Conservation (phyloP, 257 asterid species). For the Solanum gracilifrons region DNA sequence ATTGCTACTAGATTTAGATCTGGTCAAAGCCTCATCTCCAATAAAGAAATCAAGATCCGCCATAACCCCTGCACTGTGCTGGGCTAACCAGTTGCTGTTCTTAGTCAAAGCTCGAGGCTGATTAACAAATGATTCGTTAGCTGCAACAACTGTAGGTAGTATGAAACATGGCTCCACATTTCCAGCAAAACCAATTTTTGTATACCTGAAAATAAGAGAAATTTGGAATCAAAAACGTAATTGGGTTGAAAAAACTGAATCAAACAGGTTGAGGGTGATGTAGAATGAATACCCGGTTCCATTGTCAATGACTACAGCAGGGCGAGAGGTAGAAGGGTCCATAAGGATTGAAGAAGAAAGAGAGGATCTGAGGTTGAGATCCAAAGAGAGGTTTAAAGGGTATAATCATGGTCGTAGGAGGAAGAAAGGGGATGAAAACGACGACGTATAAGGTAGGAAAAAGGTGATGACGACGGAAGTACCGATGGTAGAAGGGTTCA, state of each 20-base stretch:
- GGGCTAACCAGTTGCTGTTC: conserved; percentile 69
- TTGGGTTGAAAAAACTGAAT: conserved; percentile 12
- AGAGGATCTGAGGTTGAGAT: conserved; percentile 33
- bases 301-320: conserved; percentile 89
- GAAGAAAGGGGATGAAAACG: background rate
- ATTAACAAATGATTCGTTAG: conserved; percentile 66
- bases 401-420: conserved; percentile 44
- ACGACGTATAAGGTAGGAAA: conserved; percentile 1
- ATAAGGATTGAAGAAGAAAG: conserved; percentile 17
- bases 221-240: background rate
- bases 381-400: conserved; percentile 32
- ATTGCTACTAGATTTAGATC: conserved; percentile 53
- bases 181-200: conserved; percentile 96
- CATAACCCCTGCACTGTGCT: conserved; percentile 92
- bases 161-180: conserved; percentile 89
- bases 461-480: background rate
- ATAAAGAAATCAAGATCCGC: conserved; percentile 90
- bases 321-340: conserved; percentile 80
- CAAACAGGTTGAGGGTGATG: conserved; percentile 12
- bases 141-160: conserved; percentile 76
- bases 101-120: conserved; percentile 57
- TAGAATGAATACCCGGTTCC: conserved; percentile 68
- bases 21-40: conserved; percentile 80
- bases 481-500: conserved; percentile 20
- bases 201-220: conserved; percentile 38